A percentile compares a stretch with the other conserved stretches of the same genome.
Evolutionary conservation across 1,284 basidiomycete species (phyloP).

Genomic region (Cryptococcus sp.): DNA sequence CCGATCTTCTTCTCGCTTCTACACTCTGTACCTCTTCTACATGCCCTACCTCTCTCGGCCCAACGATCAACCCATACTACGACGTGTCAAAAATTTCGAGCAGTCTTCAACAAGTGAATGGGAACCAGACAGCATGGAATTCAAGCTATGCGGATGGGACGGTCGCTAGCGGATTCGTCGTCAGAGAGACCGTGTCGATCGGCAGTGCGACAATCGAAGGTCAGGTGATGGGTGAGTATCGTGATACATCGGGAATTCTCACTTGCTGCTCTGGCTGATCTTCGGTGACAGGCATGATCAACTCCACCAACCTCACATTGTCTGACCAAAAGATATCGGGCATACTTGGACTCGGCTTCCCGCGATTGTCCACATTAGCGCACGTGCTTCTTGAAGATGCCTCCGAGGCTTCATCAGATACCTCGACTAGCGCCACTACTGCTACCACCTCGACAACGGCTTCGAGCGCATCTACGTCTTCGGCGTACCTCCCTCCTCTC

Average conservation of each 20-base stretch:
- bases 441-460: constrained; percentile 12
- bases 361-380: constrained; percentile 37
- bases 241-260: too few species aligned
- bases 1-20: constrained; percentile 47
- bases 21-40: constrained; percentile 32
- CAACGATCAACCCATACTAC: constrained; percentile 37
- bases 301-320: constrained; percentile 50
- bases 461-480: constrained; percentile 8
- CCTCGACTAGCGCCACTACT: neutral
- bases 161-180: constrained; percentile 37
- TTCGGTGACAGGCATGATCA: constrained; percentile 36
- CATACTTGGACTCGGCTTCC: constrained; percentile 53
- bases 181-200: constrained; percentile 35
- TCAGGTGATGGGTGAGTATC: constrained; percentile 35
- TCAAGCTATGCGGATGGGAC: constrained; percentile 37
- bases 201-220: constrained; percentile 19
- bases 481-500: constrained; percentile 38
- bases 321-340: constrained; percentile 49
- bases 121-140: constrained; percentile 33
- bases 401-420: neutral
- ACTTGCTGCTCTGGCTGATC: too few species aligned
- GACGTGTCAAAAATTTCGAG: constrained; percentile 25
- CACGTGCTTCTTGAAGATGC: constrained; percentile 16
- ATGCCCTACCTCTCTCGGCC: constrained; percentile 29
- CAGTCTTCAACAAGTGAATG: constrained; percentile 30